Evolutionary conservation across 2,329 filamentous ascomycete species (phyloP), one percentile per base, ranked within the genome.

Genomic region (Purpureocillium lavendulum): DNA sequence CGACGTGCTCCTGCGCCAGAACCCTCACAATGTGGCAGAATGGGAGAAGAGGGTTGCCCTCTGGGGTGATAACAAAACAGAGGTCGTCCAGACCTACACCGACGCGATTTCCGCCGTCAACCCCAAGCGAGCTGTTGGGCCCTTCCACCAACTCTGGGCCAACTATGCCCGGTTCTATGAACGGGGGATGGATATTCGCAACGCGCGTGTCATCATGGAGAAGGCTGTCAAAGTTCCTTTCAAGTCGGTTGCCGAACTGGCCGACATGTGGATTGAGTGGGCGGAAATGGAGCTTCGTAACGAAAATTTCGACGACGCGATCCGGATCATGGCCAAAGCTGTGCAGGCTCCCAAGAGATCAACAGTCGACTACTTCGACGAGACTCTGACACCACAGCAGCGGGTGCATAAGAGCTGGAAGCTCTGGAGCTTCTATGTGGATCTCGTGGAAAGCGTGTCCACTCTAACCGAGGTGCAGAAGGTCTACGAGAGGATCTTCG

Each of bases 381-480:
- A 98, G 58, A 87, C 78, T 0, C 69, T 98, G 7, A 88, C 87
- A 2, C 90, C 92, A 4, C 92, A 98, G 59, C 92, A 97, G 66
- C 79, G 94, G 46, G 86, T 98, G 3, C 92, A 98, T 67, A 98
- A 98, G 71, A 95, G 87, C 58, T 98, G 92, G 92, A 98, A 97
- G 61, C 67, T 98, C 10, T 98, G 92, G 92, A 95, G 88, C 63
- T 98, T 98, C 69, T 98, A 98, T 53, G 89, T 98, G 31, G 92
- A 98, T 59, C 76, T 98, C 2, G 89, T 98, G 3, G 92, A 98
- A 61, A 95, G 88, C 59, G 89, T 96, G 26, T 83, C 85, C 45
- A 87, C 84, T 0, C 65, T 98, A 13, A 88, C 95, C 16, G 90
- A 97, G 62, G 96, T 90, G 0, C 86, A 80, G 59, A 90, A 87